Conservation (phyloP, 73 alveolate species). For the Tetrahymena elliotti region DNA sequence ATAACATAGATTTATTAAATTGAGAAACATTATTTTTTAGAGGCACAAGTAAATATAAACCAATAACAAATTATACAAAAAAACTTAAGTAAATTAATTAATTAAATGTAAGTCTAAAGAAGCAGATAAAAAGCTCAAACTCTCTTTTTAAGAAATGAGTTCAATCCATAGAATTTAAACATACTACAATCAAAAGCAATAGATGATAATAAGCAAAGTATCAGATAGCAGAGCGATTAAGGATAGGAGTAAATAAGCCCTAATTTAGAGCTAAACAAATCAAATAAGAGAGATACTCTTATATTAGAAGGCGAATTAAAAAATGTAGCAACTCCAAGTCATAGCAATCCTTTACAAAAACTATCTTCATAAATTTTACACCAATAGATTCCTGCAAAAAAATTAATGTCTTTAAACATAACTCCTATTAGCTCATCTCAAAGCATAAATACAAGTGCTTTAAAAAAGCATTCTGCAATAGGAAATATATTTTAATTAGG, state of each 20-base stretch:
- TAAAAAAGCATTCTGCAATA: neutral
- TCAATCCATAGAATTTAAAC: neutral
- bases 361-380: neutral
- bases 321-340: neutral
- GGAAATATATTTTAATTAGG: neutral
- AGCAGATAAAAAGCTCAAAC: neutral
- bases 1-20: neutral
- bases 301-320: neutral
- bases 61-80: neutral
- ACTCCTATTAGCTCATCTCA: neutral
- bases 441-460: neutral
- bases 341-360: neutral
- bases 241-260: neutral
- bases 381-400: neutral
- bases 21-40: neutral
- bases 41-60: neutral
- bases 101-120: neutral
- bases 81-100: neutral
- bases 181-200: neutral
- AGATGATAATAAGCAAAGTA: neutral
- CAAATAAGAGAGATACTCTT: neutral
- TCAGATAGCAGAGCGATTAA: neutral
- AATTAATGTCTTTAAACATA: neutral
- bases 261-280: neutral
- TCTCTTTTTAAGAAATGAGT: neutral